These are phyloP conservation scores for Candida ascalaphidarum DNA, from an alignment of 805 yeast genomes.

Conservation along the genomic window DNA sequence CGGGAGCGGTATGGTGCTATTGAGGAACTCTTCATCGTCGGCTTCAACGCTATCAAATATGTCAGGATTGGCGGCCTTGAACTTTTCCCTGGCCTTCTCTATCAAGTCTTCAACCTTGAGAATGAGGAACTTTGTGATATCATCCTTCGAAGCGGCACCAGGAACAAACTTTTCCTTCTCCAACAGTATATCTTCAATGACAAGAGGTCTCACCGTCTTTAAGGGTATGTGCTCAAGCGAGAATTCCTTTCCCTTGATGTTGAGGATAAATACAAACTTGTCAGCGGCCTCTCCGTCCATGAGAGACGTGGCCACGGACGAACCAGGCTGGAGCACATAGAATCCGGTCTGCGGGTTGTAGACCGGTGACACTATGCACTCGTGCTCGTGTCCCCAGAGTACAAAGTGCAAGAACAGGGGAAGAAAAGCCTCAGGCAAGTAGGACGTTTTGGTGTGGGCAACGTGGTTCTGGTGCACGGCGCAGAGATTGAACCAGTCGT, in stretches of 20 bases:
- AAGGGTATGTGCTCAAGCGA: constrained; percentile 53
- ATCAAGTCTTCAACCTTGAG: constrained; percentile 64
- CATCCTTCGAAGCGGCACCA: constrained; percentile 49
- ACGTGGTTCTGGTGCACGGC: constrained; percentile 90
- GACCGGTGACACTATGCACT: constrained; percentile 68
- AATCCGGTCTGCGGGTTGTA: constrained; percentile 56
- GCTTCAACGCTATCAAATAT: constrained; percentile 5
- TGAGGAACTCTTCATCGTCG: constrained; percentile 9
- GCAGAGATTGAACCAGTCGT: constrained; percentile 77
- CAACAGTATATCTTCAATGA: constrained; percentile 57
- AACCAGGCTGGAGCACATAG: constrained; percentile 84
- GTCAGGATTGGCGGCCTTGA: constrained; percentile 27
- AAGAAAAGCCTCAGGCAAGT: constrained; percentile 75
- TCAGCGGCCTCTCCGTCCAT: constrained; percentile 75
- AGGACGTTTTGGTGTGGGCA: constrained; percentile 70
- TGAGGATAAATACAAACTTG: constrained; percentile 68
- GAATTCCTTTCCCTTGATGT: constrained; percentile 49
- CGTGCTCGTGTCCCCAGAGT: constrained; percentile 98
- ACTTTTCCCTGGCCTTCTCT: constrained; percentile 43
- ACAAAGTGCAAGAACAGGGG: constrained; percentile 79
- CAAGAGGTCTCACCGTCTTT: constrained; percentile 74
- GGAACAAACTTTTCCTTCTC: constrained; percentile 47
- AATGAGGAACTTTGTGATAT: constrained; percentile 52
- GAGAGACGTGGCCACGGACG: constrained; percentile 86
- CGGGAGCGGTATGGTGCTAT: constrained; percentile 56